These are phyloP conservation scores for Petunia hybrid DNA, from an alignment of 305 asterid genomes.

Conservation along the genomic window DNA sequence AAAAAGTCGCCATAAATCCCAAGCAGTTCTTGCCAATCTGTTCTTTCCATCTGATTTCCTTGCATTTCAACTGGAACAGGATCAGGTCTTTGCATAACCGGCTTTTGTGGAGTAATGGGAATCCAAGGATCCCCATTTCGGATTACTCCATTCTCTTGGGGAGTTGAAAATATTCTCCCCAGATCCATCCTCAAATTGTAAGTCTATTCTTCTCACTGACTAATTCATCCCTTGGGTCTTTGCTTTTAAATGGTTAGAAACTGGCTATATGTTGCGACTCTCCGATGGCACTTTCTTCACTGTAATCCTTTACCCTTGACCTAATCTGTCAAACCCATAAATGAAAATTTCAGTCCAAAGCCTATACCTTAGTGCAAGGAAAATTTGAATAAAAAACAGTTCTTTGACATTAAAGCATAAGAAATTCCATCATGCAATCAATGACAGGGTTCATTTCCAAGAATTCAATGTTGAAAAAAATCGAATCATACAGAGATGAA, in stretches of 20 bases:
- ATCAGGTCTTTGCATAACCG: slow-evolving; percentile 40
- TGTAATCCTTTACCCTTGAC: not conserved
- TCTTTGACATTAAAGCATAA: not conserved
- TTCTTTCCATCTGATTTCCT: slow-evolving; percentile 39
- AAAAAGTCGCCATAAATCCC: slow-evolving; percentile 56
- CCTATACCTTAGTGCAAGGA: slow-evolving; percentile 25
- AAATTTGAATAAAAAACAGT: slow-evolving; percentile 37
- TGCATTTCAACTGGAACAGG: slow-evolving; percentile 37
- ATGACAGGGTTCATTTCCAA: slow-evolving; percentile 46
- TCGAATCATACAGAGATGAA: not conserved
- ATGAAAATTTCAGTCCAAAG: slow-evolving; percentile 2
- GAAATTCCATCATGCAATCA: slow-evolving; percentile 44
- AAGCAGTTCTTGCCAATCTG: slow-evolving; percentile 57
- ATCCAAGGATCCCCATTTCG: slow-evolving; percentile 54
- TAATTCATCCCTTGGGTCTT: slow-evolving; percentile 22
- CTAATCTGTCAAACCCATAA: slow-evolving; percentile 33
- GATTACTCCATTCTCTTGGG: slow-evolving; percentile 47
- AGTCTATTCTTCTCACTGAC: slow-evolving; percentile 19
- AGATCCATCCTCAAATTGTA: slow-evolving; percentile 50
- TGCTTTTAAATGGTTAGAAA: slow-evolving; percentile 32
- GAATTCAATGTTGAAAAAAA: slow-evolving; percentile 11
- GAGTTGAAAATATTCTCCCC: slow-evolving; percentile 59
- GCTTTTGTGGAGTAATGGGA: slow-evolving; percentile 57
- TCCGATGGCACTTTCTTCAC: not conserved
- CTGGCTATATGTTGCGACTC: not conserved